Percentiles rank a stretch among this genome's conserved stretches.
These are phyloP conservation scores for Chrysosporium queenslandicum DNA, from an alignment of 2,329 filamentous ascomycete species.

Conservation along the genomic window DNA sequence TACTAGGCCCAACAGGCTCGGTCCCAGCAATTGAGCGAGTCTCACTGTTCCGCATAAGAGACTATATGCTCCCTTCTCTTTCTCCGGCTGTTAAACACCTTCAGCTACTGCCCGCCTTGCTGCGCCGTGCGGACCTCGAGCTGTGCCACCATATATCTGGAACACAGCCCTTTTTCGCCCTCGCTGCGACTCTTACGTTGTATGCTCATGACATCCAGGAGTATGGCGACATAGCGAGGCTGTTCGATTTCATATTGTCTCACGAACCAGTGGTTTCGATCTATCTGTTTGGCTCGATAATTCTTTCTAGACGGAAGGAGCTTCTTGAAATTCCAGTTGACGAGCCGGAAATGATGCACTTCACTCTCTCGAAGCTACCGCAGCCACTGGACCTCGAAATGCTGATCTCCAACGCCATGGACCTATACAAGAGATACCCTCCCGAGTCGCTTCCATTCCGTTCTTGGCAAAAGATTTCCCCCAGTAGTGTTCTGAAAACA, in stretches of 20 bases:
- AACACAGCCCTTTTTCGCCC: constrained; percentile 80
- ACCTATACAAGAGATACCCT: constrained; percentile 56
- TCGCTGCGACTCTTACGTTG: constrained; percentile 87
- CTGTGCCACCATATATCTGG: constrained; percentile 66
- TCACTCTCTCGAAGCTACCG: constrained; percentile 76
- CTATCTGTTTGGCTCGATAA: constrained; percentile 85
- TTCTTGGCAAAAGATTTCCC: constrained; percentile 63
- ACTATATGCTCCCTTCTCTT: constrained; percentile 93
- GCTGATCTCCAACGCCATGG: constrained; percentile 57
- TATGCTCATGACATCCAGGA: constrained; percentile 93
- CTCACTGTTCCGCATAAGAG: constrained; percentile 79
- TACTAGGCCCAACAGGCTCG: constrained; percentile 57
- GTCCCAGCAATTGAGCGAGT: constrained; percentile 63
- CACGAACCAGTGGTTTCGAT: constrained; percentile 78
- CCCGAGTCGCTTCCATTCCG: constrained; percentile 56
- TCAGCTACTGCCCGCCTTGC: constrained; percentile 72
- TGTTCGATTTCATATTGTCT: constrained; percentile 88
- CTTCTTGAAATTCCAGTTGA: constrained; percentile 73
- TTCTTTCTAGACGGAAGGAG: constrained; percentile 68
- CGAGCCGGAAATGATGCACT: constrained; percentile 87
- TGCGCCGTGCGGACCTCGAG: constrained; percentile 59
- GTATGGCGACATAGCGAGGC: constrained; percentile 74
- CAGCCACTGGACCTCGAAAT: constrained; percentile 68
- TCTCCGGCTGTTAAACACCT: constrained; percentile 73
- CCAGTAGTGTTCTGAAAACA: constrained; percentile 75